Conservation (phyloP, 202 grass and related monocot genomes). For the Musa balbisiana region DNA sequence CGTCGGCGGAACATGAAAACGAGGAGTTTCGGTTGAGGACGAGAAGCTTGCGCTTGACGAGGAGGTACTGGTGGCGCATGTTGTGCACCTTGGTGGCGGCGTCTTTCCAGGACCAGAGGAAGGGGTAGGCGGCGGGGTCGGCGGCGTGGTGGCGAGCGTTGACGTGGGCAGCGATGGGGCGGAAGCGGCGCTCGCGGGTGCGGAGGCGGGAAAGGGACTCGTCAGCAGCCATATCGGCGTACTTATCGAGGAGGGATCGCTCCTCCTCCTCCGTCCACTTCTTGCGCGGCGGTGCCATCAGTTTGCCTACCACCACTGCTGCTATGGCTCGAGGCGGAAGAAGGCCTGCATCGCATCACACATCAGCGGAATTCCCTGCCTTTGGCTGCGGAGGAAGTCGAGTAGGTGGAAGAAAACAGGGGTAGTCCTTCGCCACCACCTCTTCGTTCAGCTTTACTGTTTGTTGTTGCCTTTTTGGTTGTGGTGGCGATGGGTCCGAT, state of each 20-base stretch:
- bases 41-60: constrained; percentile 19
- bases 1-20: neutral
- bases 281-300: constrained; percentile 11
- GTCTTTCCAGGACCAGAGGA: constrained; percentile 24
- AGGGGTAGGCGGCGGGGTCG: constrained; percentile 1
- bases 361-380: neutral
- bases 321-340: neutral
- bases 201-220: constrained; percentile 12
- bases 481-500: neutral
- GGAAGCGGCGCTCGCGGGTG: constrained; percentile 7
- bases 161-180: constrained; percentile 17
- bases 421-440: neutral
- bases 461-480: neutral
- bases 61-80: constrained; percentile 26
- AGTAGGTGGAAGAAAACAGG: neutral
- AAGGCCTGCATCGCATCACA: neutral
- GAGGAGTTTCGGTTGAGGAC: neutral
- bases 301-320: neutral
- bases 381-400: neutral
- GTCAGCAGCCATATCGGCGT: constrained; percentile 11
- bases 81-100: constrained; percentile 24
- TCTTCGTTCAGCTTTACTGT: neutral
- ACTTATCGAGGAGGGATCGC: constrained; percentile 17
- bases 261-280: constrained; percentile 29
- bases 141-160: constrained; percentile 15